Conservation (phyloP, 129 eudicot species). For the Chrysanthemum makinoi region DNA sequence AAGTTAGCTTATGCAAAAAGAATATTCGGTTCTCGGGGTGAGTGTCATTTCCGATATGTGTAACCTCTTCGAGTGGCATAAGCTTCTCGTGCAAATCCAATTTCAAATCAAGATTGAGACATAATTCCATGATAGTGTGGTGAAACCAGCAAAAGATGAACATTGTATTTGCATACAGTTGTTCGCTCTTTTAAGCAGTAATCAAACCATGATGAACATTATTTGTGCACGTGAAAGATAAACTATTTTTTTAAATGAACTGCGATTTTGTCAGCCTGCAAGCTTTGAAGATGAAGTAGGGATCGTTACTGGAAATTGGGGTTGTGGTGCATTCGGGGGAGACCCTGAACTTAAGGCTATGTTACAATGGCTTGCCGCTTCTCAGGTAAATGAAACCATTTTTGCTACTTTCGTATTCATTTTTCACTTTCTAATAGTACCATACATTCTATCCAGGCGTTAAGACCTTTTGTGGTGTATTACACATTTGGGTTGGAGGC, state of each 20-base stretch:
- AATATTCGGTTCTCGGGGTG: no score
- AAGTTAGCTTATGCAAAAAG: no score
- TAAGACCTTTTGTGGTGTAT: conserved; percentile 69
- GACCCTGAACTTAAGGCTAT: conserved; percentile 91
- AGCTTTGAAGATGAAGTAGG: conserved; percentile 52
- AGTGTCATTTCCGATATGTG: no score
- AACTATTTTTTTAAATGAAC: not conserved
- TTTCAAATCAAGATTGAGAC: no score
- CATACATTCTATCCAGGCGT: conserved; percentile 41
- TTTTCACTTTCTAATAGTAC: not conserved
- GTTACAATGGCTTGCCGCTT: conserved; percentile 97
- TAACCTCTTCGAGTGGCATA: no score
- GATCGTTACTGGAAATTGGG: conserved; percentile 94
- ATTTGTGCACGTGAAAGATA: conserved; percentile 3
- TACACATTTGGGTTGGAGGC: conserved; percentile 62
- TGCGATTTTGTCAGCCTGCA: conserved; percentile 12
- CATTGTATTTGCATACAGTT: no score
- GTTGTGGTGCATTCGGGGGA: conserved; percentile 99
- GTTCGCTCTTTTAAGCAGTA: not conserved
- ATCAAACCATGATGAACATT: not conserved
- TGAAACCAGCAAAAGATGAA: no score
- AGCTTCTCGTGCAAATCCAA: no score
- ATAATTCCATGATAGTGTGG: no score
- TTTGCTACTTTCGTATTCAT: conserved; percentile 9
- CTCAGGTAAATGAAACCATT: conserved; percentile 52